These are phyloP conservation scores for Rhizopogon vulgaris DNA, from an alignment of 768 basidiomycete species.

Conservation along the genomic window DNA sequence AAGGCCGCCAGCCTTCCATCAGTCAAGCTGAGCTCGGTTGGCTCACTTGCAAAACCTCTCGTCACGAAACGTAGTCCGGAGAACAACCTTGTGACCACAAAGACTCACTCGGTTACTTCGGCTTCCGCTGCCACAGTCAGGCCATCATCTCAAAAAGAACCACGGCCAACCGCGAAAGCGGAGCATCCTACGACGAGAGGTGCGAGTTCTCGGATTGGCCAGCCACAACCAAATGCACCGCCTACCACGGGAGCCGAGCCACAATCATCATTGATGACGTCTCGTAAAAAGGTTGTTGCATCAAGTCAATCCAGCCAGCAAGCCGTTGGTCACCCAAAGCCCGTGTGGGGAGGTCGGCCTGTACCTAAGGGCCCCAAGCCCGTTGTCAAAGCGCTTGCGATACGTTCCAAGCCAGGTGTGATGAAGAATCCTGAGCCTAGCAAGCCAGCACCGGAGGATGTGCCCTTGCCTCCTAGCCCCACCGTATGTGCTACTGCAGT, in stretches of 20 bases:
- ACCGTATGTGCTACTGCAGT: conserved; percentile 1
- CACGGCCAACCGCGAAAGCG: no score
- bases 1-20: not conserved
- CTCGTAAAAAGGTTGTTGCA: not conserved
- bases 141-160: not conserved
- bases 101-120: not conserved
- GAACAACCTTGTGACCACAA: not conserved
- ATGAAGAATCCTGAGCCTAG: not conserved
- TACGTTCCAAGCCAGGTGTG: not conserved
- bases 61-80: not conserved
- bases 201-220: not conserved
- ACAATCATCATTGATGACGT: not conserved
- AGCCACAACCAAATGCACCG: not conserved
- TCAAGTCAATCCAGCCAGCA: not conserved
- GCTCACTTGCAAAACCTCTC: not conserved
- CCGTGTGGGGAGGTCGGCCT: conserved; percentile 1
- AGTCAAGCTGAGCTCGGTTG: not conserved
- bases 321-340: not conserved
- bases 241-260: not conserved
- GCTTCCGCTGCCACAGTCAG: not conserved
- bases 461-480: conserved; percentile 8
- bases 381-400: not conserved
- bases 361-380: not conserved
- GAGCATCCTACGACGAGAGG: not conserved
- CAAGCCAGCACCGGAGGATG: not conserved